Percentiles rank a stretch among this genome's conserved stretches.
phyloP scores from a whole-genome alignment of 2,329 filamentous ascomycete species.

The Seiridium cupressi region DNA sequence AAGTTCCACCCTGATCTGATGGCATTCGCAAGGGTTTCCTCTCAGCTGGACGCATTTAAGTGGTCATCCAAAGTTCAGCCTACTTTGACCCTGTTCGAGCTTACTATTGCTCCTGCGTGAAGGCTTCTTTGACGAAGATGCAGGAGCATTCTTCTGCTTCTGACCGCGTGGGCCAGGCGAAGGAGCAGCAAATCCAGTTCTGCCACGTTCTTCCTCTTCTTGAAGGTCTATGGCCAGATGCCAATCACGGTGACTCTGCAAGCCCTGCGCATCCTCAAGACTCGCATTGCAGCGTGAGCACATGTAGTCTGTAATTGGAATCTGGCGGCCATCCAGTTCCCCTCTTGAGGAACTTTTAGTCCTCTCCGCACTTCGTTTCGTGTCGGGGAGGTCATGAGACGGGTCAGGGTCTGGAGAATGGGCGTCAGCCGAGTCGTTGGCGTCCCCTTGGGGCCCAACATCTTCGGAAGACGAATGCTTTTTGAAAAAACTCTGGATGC shows the following conservation, averaged over 20 bases:
- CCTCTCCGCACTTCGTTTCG: background rate
- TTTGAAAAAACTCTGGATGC: slow-evolving; percentile 60
- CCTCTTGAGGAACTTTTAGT: slow-evolving; percentile 15
- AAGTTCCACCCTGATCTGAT: slow-evolving; percentile 14
- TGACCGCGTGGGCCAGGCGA: slow-evolving; percentile 30
- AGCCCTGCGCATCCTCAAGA: slow-evolving; percentile 56
- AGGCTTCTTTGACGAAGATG: slow-evolving; percentile 37
- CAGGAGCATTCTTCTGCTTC: slow-evolving; percentile 26
- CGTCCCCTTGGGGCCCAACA: slow-evolving; percentile 22
- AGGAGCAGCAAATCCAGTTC: slow-evolving; percentile 39
- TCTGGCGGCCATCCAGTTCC: slow-evolving; percentile 28
- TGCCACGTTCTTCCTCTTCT: slow-evolving; percentile 57
- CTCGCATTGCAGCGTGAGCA: slow-evolving; percentile 66
- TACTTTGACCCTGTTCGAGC: slow-evolving; percentile 59
- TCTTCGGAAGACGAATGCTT: slow-evolving; percentile 26
- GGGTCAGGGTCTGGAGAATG: slow-evolving; percentile 11
- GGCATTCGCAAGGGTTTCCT: slow-evolving; percentile 3
- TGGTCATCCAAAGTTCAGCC: slow-evolving; percentile 56
- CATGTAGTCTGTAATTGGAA: slow-evolving; percentile 34
- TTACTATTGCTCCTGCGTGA: slow-evolving; percentile 33
- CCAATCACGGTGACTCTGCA: slow-evolving; percentile 85
- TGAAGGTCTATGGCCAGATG: slow-evolving; percentile 89
- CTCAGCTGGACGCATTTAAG: background rate
- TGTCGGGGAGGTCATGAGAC: slow-evolving; percentile 1
- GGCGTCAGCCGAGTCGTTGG: slow-evolving; percentile 15